A percentile compares a stretch with the other conserved stretches of the same genome.
phyloP scores from a whole-genome alignment of 1,284 basidiomycete genomes.

The Malassezia obtusa region DNA sequence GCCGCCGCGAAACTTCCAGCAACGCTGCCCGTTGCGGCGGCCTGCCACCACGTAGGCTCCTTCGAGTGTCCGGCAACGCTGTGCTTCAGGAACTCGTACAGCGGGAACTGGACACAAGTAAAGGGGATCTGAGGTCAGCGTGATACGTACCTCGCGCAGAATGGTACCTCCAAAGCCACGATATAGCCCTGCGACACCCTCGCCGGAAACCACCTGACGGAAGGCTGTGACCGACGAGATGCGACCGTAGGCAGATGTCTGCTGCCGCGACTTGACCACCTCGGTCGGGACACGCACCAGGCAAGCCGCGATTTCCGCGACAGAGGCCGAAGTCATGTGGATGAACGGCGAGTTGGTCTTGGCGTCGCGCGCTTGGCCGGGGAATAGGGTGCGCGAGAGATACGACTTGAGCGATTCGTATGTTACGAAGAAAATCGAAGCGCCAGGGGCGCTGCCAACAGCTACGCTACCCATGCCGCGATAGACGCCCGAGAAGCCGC shows the following conservation, averaged over 20 bases:
- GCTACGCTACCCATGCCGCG: constrained; percentile 89
- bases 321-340: constrained; percentile 49
- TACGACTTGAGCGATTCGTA: constrained; percentile 79
- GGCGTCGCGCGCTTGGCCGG: constrained; percentile 6
- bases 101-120: constrained; percentile 90
- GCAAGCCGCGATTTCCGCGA: constrained; percentile 60
- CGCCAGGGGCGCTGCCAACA: constrained; percentile 84
- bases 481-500: constrained; percentile 86
- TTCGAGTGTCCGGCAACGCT: constrained; percentile 20
- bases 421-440: constrained; percentile 86
- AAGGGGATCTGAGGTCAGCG: constrained; percentile 66
- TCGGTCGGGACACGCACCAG: constrained; percentile 87
- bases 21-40: constrained; percentile 79
- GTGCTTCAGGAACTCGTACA: constrained; percentile 80
- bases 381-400: constrained; percentile 18
- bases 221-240: constrained; percentile 52
- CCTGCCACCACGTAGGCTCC: constrained; percentile 57
- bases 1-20: constrained; percentile 84
- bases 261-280: constrained; percentile 76
- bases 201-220: constrained; percentile 53
- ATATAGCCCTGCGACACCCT: constrained; percentile 65
- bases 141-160: constrained; percentile 62
- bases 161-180: constrained; percentile 69
- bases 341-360: constrained; percentile 31
- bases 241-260: constrained; percentile 62